Percentiles rank a stretch among this genome's conserved stretches.
phyloP scores from a whole-genome alignment of 768 basidiomycete species.

The Lactifluus volemus region DNA sequence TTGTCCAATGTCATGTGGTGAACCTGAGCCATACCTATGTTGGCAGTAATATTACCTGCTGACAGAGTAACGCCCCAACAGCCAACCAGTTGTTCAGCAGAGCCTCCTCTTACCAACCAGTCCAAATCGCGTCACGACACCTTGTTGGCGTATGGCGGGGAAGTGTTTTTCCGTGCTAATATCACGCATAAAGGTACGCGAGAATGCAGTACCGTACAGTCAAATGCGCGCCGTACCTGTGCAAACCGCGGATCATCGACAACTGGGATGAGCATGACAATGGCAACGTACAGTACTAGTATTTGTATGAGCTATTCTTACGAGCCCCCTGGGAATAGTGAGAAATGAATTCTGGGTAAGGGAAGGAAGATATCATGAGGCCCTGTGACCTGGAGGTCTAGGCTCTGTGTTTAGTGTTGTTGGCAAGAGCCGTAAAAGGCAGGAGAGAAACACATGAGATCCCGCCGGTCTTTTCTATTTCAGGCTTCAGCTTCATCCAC shows the following conservation, averaged over 20 bases:
- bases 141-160: background rate
- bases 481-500: background rate
- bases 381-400: too few species aligned
- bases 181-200: background rate
- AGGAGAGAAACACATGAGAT: background rate
- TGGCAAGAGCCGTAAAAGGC: background rate
- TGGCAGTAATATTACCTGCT: background rate
- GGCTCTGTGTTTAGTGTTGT: too few species aligned
- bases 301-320: too few species aligned
- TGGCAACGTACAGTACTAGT: too few species aligned
- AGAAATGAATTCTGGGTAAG: too few species aligned
- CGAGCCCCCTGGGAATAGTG: too few species aligned
- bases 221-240: slow-evolving; percentile 39
- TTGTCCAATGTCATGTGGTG: background rate
- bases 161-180: background rate
- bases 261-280: too few species aligned
- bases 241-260: background rate
- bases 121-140: slow-evolving; percentile 31
- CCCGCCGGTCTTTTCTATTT: background rate
- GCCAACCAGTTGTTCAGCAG: slow-evolving; percentile 43
- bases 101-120: slow-evolving; percentile 30
- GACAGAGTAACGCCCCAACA: background rate
- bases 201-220: background rate
- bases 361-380: too few species aligned
- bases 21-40: slow-evolving; percentile 26